A percentile compares a stretch with the other conserved stretches of the same genome.
Conservation (phyloP, 2,329 filamentous ascomycete species). For the Exophiala spinifera region DNA sequence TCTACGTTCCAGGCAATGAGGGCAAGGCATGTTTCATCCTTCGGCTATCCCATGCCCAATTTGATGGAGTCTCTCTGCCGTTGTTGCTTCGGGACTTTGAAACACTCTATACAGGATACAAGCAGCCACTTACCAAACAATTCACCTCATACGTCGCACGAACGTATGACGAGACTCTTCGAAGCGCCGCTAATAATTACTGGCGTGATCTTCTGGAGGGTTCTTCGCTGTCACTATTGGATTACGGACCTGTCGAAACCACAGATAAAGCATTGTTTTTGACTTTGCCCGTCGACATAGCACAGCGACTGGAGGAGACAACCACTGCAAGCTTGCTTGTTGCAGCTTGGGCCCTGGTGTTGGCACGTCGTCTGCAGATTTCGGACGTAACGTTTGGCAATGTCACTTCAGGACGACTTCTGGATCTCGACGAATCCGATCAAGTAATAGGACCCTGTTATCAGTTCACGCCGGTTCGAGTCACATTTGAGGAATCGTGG, state of each 20-base stretch:
- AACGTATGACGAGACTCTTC: constrained; percentile 44
- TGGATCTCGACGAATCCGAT: constrained; percentile 55
- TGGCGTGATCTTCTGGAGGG: constrained; percentile 59
- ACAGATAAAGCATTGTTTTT: constrained; percentile 9
- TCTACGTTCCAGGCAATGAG: constrained; percentile 47
- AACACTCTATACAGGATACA: constrained; percentile 47
- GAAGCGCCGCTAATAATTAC: constrained; percentile 40
- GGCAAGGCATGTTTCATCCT: constrained; percentile 48
- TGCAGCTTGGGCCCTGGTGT: constrained; percentile 62
- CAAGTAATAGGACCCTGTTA: constrained; percentile 63
- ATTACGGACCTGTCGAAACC: neutral
- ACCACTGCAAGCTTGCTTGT: constrained; percentile 64
- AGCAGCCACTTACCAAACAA: constrained; percentile 37
- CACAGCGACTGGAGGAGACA: constrained; percentile 52
- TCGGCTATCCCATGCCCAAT: constrained; percentile 66
- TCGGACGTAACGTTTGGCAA: constrained; percentile 64
- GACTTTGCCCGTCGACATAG: constrained; percentile 34
- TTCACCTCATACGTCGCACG: constrained; percentile 48
- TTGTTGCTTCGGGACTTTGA: constrained; percentile 62
- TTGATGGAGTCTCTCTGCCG: constrained; percentile 65
- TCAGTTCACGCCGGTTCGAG: constrained; percentile 65
- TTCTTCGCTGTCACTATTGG: constrained; percentile 46
- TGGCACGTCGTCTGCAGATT: constrained; percentile 53
- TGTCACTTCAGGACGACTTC: constrained; percentile 63
- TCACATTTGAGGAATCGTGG: constrained; percentile 53